Conservation (phyloP, 177 flowering plant genomes). For the Vitis hybrid region DNA sequence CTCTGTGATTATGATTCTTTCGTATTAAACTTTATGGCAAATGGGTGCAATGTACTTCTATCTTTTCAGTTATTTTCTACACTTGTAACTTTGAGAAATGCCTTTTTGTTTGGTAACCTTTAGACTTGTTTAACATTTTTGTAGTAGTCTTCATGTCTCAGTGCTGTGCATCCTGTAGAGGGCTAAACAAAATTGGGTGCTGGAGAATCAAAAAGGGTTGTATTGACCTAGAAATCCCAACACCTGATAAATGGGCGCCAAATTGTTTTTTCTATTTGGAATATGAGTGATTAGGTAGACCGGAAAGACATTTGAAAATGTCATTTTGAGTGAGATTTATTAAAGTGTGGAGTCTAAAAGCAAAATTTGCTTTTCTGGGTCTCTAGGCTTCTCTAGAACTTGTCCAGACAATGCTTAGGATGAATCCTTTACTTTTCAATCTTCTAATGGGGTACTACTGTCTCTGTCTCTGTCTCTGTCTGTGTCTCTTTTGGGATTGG, state of each 20-base stretch:
- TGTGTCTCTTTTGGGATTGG: neutral
- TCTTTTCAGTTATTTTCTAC: constrained; percentile 13
- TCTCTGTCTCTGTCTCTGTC: neutral
- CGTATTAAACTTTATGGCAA: neutral
- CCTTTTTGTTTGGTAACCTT: neutral
- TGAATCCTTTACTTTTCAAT: neutral
- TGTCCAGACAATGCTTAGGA: neutral
- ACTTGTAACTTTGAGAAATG: neutral
- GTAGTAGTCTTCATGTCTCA: too few species aligned
- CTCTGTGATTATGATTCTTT: constrained; percentile 4
- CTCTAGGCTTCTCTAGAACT: constrained; percentile 9
- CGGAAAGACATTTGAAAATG: too few species aligned
- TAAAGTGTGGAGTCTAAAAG: constrained; percentile 5
- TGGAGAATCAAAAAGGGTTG: too few species aligned
- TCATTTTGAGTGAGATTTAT: too few species aligned
- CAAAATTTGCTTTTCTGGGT: constrained; percentile 2
- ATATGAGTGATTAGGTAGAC: too few species aligned
- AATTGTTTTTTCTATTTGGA: too few species aligned
- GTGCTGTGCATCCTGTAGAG: too few species aligned
- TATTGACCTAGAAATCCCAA: neutral
- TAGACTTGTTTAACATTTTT: neutral
- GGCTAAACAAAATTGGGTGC: neutral
- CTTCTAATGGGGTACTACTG: too few species aligned
- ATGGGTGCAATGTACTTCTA: constrained; percentile 12
- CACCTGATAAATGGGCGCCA: too few species aligned